Percentiles rank a stretch among this genome's conserved stretches.
phyloP scores from a whole-genome alignment of 129 eudicot species.

The Artemisia annua region DNA sequence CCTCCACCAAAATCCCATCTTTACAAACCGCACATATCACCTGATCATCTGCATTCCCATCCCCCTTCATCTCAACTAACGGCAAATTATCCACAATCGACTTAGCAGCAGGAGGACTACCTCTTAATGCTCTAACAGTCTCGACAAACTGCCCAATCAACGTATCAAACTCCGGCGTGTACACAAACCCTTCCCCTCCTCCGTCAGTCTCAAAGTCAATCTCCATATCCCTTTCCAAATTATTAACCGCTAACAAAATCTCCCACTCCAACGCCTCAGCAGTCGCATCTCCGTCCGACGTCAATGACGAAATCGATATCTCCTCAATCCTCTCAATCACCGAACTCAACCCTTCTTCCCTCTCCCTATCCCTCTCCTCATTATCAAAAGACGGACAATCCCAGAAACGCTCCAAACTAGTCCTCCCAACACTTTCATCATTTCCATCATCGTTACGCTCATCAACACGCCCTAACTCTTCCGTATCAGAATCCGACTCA shows the following conservation, averaged over 20 bases:
- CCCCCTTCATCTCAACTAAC: constrained; percentile 38
- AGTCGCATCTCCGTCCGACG: constrained; percentile 39
- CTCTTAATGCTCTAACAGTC: constrained; percentile 54
- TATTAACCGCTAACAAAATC: constrained; percentile 61
- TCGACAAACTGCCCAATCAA: constrained; percentile 61
- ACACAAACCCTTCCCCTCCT: constrained; percentile 33
- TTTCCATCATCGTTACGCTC: constrained; percentile 25
- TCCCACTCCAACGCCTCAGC: constrained; percentile 65
- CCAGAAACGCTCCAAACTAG: constrained; percentile 33
- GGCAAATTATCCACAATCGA: constrained; percentile 71
- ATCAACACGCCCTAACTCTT: constrained; percentile 46
- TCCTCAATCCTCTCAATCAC: constrained; percentile 68
- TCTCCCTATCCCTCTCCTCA: constrained; percentile 43
- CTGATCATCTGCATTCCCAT: constrained; percentile 31
- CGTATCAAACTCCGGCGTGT: constrained; percentile 52
- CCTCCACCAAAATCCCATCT: constrained; percentile 68
- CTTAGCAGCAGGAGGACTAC: constrained; percentile 88
- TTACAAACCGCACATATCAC: constrained; percentile 84
- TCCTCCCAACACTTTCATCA: constrained; percentile 22
- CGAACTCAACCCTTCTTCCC: constrained; percentile 44
- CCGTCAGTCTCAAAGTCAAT: constrained; percentile 54
- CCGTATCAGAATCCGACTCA: constrained; percentile 68
- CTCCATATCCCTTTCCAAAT: constrained; percentile 44
- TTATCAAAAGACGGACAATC: constrained; percentile 43
- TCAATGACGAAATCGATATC: constrained; percentile 50